A percentile compares a stretch with the other conserved stretches of the same genome.
These are phyloP conservation scores for Aspergillus sp. DNA, from an alignment of 2,329 filamentous ascomycete genomes.

Conservation along the genomic window DNA sequence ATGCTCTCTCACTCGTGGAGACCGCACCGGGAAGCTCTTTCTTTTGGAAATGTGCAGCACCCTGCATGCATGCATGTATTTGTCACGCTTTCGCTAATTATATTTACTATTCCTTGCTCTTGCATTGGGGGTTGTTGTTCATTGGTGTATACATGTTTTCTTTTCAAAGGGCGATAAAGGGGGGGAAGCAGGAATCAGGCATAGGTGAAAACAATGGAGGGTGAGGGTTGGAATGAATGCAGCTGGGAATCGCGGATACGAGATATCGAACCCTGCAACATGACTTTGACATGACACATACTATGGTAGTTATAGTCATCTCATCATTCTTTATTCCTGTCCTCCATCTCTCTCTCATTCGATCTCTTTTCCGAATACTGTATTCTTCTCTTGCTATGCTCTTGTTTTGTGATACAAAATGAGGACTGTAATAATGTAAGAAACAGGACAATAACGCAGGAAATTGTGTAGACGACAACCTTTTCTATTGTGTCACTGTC, in stretches of 20 bases:
- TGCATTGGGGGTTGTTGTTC: slow-evolving; percentile 11
- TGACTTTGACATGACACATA: background rate
- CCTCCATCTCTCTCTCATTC: background rate
- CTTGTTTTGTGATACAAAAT: too few species aligned
- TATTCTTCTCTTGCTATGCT: background rate
- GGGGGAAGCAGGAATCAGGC: background rate
- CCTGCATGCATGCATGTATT: background rate
- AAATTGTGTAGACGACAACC: too few species aligned
- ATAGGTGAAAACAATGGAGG: background rate
- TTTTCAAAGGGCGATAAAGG: background rate
- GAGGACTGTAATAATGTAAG: too few species aligned
- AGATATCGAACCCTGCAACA: background rate
- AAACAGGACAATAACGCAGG: too few species aligned
- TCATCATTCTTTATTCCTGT: background rate
- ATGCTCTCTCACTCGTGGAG: too few species aligned
- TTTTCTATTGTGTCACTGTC: too few species aligned
- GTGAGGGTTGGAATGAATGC: too few species aligned
- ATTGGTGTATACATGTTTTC: slow-evolving; percentile 13
- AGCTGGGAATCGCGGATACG: too few species aligned
- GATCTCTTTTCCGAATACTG: background rate
- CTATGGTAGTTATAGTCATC: background rate
- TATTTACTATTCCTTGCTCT: slow-evolving; percentile 2
- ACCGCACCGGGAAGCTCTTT: too few species aligned
- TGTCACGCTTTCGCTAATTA: slow-evolving; percentile 4
- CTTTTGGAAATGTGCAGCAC: background rate